These are phyloP conservation scores for Kuraishia borneana DNA, from an alignment of 805 yeast genomes.

Conservation along the genomic window DNA sequence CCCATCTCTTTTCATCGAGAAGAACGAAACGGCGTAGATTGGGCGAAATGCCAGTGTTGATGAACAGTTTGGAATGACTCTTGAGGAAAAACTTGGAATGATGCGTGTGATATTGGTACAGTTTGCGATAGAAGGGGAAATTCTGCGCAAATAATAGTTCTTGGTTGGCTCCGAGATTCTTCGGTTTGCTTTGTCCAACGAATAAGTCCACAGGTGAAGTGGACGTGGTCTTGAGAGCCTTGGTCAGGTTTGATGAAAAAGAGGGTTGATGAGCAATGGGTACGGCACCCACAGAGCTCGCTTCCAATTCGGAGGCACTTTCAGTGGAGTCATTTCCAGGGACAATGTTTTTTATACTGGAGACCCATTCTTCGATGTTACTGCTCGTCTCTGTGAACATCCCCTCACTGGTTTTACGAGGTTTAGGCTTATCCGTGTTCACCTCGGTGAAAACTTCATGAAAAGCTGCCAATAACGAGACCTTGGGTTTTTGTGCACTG, in stretches of 20 bases:
- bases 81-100: slow-evolving; percentile 33
- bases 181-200: background rate
- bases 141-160: slow-evolving; percentile 67
- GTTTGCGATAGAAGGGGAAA: slow-evolving; percentile 70
- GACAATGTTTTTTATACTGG: slow-evolving; percentile 8
- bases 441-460: slow-evolving; percentile 22
- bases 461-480: slow-evolving; percentile 21
- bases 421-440: slow-evolving; percentile 4
- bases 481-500: background rate
- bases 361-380: slow-evolving; percentile 13
- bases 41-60: slow-evolving; percentile 51
- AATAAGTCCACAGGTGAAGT: slow-evolving; percentile 2
- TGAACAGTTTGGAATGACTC: slow-evolving; percentile 30
- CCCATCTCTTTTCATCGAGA: slow-evolving; percentile 62
- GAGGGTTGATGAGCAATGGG: background rate
- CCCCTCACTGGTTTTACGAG: background rate
- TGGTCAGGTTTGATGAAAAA: slow-evolving; percentile 3
- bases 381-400: slow-evolving; percentile 4
- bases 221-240: slow-evolving; percentile 2
- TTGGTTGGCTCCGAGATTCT: slow-evolving; percentile 18
- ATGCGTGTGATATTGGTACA: slow-evolving; percentile 42
- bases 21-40: slow-evolving; percentile 57
- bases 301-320: too few relatives aligned
- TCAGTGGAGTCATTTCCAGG: slow-evolving; percentile 8
- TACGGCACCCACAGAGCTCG: background rate